Evolutionary conservation across 768 basidiomycete genomes (phyloP), one percentile per base, ranked within the genome.

Genomic region (Kwoniella bestiolae): DNA sequence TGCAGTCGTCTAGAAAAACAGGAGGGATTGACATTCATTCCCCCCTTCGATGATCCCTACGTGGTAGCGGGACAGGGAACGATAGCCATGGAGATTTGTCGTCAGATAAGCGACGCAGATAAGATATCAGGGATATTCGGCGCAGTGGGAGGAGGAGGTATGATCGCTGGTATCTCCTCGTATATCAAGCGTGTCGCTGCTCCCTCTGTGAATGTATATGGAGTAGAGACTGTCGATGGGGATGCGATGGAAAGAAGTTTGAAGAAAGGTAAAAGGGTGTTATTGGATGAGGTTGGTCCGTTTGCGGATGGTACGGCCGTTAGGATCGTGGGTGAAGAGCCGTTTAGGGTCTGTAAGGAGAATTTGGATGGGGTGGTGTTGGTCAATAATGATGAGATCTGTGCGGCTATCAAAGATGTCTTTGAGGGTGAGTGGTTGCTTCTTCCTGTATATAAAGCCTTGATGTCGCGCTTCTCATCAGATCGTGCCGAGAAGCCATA

Each of bases 261-360:
- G 62, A 85, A 85, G 59, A 86, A 87, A 66, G 94, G 95, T 3
- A 86, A 92, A 69, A 86, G 94, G 35, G 88, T 95, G 0, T 89
- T 88, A 16, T 82, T 99, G 67, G 81, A 85, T 21, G 96, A 99
- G 75, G 93, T 97, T 4, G 96, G 96, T 4, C 91, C 94, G 3
- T 99, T 99, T 82, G 91, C 90, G 70, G 96, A 99, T 75, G 96
- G 96, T 25, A 99, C 96, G 2, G 96, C 96, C 3, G 96, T 99
- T 49, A 91, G 91, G 81, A 86, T 94, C 53, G 94, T 99, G 2
- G 96, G 96, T 23, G 90, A 89, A 81, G 96, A 99, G 79, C 89
- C 92, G 0, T 96, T 97, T 83, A 86, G 95, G 64, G 87, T 99
- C 66, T 98, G 95, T 82, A 85, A 90, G 80, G 84, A 90, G 51